Conservation (phyloP, 495 filamentous ascomycete species). For the Xylaria flabelliformis region DNA sequence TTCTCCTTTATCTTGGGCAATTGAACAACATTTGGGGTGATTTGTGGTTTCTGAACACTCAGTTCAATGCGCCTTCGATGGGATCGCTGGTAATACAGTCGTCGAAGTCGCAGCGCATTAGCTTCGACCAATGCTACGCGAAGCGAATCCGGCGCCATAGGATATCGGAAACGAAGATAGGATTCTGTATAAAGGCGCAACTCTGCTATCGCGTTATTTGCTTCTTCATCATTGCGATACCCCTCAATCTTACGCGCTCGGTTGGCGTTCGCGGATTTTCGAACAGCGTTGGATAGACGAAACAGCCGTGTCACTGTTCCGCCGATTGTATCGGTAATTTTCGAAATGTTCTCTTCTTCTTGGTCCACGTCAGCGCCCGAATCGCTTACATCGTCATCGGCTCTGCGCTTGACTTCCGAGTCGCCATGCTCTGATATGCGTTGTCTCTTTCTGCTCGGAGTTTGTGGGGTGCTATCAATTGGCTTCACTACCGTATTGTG, state of each 20-base stretch:
- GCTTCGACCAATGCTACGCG: constrained; percentile 43
- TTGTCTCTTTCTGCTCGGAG: constrained; percentile 41
- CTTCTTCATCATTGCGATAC: constrained; percentile 43
- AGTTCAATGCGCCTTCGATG: constrained; percentile 41
- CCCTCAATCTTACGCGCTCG: constrained; percentile 38
- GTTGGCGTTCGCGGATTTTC: constrained; percentile 42
- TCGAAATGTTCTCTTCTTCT: constrained; percentile 40
- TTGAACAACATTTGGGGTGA: constrained; percentile 33
- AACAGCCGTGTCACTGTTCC: constrained; percentile 45
- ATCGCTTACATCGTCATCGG: constrained; percentile 41
- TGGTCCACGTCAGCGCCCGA: constrained; percentile 36
- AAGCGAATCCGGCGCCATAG: constrained; percentile 40
- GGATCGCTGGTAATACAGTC: constrained; percentile 45
- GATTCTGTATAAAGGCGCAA: constrained; percentile 43
- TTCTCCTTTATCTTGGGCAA: constrained; percentile 36
- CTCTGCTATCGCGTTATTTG: constrained; percentile 41
- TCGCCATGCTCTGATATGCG: constrained; percentile 36
- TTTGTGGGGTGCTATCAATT: constrained; percentile 35
- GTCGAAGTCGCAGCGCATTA: constrained; percentile 46
- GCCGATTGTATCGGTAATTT: constrained; percentile 40
- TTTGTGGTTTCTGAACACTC: constrained; percentile 38
- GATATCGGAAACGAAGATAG: constrained; percentile 42
- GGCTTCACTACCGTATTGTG: constrained; percentile 40
- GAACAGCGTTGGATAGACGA: constrained; percentile 43
- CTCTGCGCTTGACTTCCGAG: constrained; percentile 34